Percentiles rank a stretch among this genome's conserved stretches.
Conservation (phyloP, 2,329 filamentous ascomycete genomes). For the Didymella sp. region DNA sequence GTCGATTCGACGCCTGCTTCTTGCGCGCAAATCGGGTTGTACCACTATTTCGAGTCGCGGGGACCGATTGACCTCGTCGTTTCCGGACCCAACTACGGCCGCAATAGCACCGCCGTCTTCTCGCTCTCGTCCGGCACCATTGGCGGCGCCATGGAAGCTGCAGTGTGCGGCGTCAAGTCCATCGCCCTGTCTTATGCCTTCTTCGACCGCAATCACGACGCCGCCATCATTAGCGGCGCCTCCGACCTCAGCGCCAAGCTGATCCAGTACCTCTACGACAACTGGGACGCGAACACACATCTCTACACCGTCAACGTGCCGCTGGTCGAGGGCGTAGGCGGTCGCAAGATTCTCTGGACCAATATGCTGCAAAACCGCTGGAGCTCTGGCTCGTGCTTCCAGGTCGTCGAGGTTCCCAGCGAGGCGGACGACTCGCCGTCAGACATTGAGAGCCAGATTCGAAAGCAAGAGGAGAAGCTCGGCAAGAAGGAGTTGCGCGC, state of each 20-base stretch:
- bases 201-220: constrained; percentile 83
- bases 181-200: constrained; percentile 93
- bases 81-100: constrained; percentile 58
- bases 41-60: constrained; percentile 54
- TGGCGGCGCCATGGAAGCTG: constrained; percentile 59
- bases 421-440: constrained; percentile 66
- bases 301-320: constrained; percentile 94
- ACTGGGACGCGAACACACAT: constrained; percentile 76
- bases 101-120: constrained; percentile 60
- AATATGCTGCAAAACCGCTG: constrained; percentile 91
- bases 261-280: constrained; percentile 77
- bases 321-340: constrained; percentile 75
- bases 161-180: constrained; percentile 59
- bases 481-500: constrained; percentile 51
- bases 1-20: constrained; percentile 59
- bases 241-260: constrained; percentile 76
- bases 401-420: constrained; percentile 73
- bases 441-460: constrained; percentile 75
- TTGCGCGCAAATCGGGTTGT: constrained; percentile 58
- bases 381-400: constrained; percentile 83
- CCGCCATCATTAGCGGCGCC: constrained; percentile 78
- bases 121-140: constrained; percentile 58
- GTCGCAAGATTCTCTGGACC: constrained; percentile 79
- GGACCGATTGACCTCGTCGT: constrained; percentile 58
- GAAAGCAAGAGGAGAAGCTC: constrained; percentile 65